Conservation (phyloP, 2,329 filamentous ascomycete genomes). For the Gaeumannomyces sp. region DNA sequence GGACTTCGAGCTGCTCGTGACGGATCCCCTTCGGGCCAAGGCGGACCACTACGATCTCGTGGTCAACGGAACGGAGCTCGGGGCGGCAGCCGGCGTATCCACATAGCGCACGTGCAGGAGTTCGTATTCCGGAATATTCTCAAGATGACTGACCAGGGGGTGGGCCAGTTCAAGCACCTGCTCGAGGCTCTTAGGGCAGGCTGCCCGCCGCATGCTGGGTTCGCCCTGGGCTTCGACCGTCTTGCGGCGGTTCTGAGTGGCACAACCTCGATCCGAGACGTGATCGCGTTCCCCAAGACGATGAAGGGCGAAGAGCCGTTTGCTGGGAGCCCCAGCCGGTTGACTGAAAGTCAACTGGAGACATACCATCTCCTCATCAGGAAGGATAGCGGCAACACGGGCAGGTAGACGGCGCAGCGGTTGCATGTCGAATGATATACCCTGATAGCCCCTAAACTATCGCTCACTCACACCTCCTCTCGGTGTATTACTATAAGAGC, state of each 20-base stretch:
- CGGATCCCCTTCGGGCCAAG: conserved; percentile 62
- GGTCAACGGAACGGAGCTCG: conserved; percentile 89
- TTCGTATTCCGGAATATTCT: conserved; percentile 80
- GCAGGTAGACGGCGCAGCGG: no score
- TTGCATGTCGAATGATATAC: no score
- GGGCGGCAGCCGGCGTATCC: conserved; percentile 92
- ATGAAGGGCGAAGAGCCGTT: conserved; percentile 82
- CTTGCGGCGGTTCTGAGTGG: conserved; percentile 74
- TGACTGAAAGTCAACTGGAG: conserved; percentile 51
- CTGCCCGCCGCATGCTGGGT: conserved; percentile 90
- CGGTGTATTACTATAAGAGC: not conserved
- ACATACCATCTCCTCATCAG: conserved; percentile 37
- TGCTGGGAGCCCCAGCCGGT: conserved; percentile 66
- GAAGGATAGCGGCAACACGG: not conserved
- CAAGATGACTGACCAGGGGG: conserved; percentile 63
- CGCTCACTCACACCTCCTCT: not conserved
- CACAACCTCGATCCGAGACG: conserved; percentile 74
- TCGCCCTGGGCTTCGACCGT: conserved; percentile 88
- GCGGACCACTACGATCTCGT: conserved; percentile 96
- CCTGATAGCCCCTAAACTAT: not conserved
- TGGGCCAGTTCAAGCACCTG: conserved; percentile 80
- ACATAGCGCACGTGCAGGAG: conserved; percentile 74
- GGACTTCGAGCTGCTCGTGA: conserved; percentile 70
- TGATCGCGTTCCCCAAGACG: conserved; percentile 95
- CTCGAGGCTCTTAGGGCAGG: conserved; percentile 76